Base-by-base conservation (phyloP, 2,329 filamentous ascomycete genomes). In the Lachnum nothofagi region DNA sequence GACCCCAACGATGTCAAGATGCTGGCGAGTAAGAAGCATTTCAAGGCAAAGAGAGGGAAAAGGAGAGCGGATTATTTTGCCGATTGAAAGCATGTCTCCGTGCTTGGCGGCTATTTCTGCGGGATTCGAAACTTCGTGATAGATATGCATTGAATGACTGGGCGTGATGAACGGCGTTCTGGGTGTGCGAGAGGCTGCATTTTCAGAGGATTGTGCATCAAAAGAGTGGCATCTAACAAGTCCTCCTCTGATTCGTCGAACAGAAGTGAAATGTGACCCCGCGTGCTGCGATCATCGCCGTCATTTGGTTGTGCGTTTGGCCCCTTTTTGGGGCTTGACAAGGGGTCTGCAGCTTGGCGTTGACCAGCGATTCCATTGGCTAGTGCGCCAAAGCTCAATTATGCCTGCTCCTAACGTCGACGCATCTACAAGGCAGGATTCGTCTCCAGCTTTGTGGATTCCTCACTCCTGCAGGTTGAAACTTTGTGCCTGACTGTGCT, bases 1-100 rank as follows among this genome's bases (percentile, higher is more conserved):
- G 90, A 96, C 62, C 84, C 87, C 0, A 85, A 83, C 51, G 91
- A 96, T 49, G 71, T 93, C 57, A 72, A 76, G 67, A 61, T 78
- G 49, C 74, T 74, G 49, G 74, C 74, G 44, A 79, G 83, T 49
- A 98, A 98, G 80, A 97, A 96, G 74, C 93, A 98, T 70, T 93
- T 89, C 69, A 95, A 95, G 72, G 85, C 80, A 82, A 76, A 68
- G 78, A 75, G 51, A 85, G 64, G 64, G 19, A 67, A 67, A 52
- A 57, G 63, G 45, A 62, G 65, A 52, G 63, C 62, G n/a, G 55
- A 67, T 55, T 67, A 66, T 45, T 66, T 67, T 49, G 60, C 57
- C 3, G 63, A 65, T 56, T 65, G 47, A 56, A 29, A 16, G 17
- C 27, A 23, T n/a, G 43, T 3, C 25, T 20, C 44, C 44, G 10